A percentile compares a stretch with the other conserved stretches of the same genome.
These are phyloP conservation scores for Trichoderma asperelloides DNA, from an alignment of 495 filamentous ascomycete genomes.

Conservation along the genomic window DNA sequence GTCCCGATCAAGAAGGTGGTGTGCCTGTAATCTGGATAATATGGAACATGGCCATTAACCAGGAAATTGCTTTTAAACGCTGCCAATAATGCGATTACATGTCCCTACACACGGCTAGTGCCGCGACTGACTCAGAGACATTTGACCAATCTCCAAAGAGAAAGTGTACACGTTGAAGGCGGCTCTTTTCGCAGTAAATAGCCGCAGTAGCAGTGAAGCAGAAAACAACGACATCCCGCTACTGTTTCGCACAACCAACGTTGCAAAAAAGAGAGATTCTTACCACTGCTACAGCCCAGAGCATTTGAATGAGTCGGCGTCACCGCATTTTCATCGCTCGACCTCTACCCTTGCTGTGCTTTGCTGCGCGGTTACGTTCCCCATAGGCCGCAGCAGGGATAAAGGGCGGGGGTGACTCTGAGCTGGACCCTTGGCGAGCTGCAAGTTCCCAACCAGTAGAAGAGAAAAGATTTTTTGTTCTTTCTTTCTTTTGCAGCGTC, in stretches of 20 bases:
- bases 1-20: neutral
- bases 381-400: conserved; percentile 1
- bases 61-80: neutral
- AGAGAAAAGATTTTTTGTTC: neutral
- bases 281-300: neutral
- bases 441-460: neutral
- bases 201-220: no score
- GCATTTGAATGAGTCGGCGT: neutral
- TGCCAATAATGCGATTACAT: neutral
- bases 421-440: conserved; percentile 2
- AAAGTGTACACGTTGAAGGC: neutral
- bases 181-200: neutral
- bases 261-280: no score
- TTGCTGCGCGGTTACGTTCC: neutral
- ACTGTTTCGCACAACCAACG: no score
- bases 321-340: conserved; percentile 4
- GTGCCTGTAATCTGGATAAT: neutral
- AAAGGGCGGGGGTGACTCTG: neutral
- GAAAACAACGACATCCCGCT: no score
- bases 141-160: neutral
- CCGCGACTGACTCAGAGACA: neutral
- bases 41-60: neutral
- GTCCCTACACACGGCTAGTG: neutral
- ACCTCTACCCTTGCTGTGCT: neutral
- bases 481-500: neutral